Percentiles rank a stretch among this genome's conserved stretches.
These are phyloP conservation scores for Podaxis sp. DNA, from an alignment of 768 basidiomycete genomes.

Conservation along the genomic window DNA sequence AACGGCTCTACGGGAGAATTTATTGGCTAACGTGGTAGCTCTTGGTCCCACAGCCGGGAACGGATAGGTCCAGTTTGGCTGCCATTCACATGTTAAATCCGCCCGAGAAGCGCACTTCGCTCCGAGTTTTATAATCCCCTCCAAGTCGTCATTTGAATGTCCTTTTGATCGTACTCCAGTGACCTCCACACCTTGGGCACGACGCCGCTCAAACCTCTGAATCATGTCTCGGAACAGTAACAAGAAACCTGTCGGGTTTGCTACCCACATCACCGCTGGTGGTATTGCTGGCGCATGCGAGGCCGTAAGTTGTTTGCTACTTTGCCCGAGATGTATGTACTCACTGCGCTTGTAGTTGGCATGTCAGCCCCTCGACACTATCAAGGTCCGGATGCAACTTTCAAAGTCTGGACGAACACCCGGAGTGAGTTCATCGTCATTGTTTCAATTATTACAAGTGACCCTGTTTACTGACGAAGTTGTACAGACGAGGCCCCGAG, in stretches of 20 bases:
- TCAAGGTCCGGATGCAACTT: constrained; percentile 99
- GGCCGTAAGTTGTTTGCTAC: constrained; percentile 53
- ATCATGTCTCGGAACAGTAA: constrained; percentile 54
- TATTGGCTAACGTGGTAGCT: constrained; percentile 20
- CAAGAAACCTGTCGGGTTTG: constrained; percentile 81
- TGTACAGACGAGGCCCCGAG: constrained; percentile 81
- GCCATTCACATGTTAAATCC: constrained; percentile 29
- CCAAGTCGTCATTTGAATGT: constrained; percentile 12
- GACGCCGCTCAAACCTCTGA: constrained; percentile 4
- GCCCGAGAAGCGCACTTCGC: constrained; percentile 13
- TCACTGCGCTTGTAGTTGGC: constrained; percentile 42
- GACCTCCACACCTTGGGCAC: neutral
- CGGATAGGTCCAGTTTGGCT: constrained; percentile 15
- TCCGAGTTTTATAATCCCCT: constrained; percentile 19
- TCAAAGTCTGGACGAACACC: constrained; percentile 73
- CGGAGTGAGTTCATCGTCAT: constrained; percentile 62
- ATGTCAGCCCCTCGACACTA: constrained; percentile 96
- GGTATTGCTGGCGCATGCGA: constrained; percentile 94
- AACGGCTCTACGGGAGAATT: constrained; percentile 16
- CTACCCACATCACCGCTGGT: constrained; percentile 90
- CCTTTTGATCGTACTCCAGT: constrained; percentile 12
- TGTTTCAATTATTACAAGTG: neutral
- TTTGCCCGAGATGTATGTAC: neutral
- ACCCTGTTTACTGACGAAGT: neutral
- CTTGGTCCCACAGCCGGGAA: constrained; percentile 18